Conservation (phyloP, 148 eudicot species). For the Rhododendron ovatum region DNA sequence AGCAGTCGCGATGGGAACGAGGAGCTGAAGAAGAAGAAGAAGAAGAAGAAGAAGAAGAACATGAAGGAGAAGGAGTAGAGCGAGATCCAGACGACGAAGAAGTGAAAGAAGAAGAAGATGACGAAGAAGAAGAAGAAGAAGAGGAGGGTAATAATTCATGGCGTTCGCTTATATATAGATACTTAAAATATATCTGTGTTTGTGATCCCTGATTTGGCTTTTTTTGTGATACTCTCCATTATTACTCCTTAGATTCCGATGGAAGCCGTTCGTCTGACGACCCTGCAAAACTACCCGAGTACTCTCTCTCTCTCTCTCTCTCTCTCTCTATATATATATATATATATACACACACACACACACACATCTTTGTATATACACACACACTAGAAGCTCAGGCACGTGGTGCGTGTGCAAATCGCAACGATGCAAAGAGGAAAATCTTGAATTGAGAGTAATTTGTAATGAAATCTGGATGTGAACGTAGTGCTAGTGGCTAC, state of each 20-base stretch:
- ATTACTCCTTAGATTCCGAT: constrained; percentile 15
- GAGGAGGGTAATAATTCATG: constrained; percentile 6
- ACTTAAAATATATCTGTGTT: not conserved
- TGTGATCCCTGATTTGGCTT: constrained; percentile 8
- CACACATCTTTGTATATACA: not conserved
- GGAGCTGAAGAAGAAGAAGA: constrained; percentile 1
- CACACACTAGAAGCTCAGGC: not conserved
- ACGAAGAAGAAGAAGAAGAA: not conserved
- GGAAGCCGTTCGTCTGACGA: constrained; percentile 15
- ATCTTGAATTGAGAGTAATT: not conserved
- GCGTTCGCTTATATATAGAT: not conserved
- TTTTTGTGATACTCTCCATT: not conserved
- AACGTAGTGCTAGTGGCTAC: not conserved
- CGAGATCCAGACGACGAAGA: constrained; percentile 2
- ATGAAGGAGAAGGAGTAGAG: not conserved
- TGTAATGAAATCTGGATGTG: not conserved
- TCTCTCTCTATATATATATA: not conserved
- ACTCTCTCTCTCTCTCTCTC: constrained; percentile 7
- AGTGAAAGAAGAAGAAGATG: not conserved
- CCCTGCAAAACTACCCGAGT: constrained; percentile 16
- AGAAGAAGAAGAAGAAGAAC: too few species aligned
- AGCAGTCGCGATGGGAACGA: constrained; percentile 16
- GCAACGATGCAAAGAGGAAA: not conserved
- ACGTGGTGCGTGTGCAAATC: not conserved
- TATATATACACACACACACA: not conserved